Conservation (phyloP, 768 basidiomycete genomes). For the Lactarius sanguifluus region DNA sequence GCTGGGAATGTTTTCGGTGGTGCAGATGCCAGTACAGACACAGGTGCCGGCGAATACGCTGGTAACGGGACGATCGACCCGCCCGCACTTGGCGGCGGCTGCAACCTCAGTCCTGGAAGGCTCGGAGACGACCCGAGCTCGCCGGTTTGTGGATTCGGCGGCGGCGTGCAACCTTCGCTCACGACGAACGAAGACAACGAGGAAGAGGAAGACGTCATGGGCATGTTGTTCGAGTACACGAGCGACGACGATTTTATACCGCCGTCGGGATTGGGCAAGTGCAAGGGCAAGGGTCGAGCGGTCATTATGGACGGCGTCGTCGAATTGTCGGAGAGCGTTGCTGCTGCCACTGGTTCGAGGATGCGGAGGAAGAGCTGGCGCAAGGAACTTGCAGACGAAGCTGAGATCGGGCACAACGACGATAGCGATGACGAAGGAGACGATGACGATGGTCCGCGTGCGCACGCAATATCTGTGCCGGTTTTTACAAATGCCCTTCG, state of each 20-base stretch:
- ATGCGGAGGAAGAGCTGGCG: slow-evolving; percentile 19
- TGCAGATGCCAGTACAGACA: neutral
- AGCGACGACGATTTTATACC: neutral
- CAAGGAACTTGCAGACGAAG: slow-evolving; percentile 10
- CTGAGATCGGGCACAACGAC: neutral
- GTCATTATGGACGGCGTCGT: neutral
- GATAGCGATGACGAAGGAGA: neutral
- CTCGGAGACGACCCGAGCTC: neutral
- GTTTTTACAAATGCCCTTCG: neutral
- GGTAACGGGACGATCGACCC: slow-evolving; percentile 29
- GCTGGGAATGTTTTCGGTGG: neutral
- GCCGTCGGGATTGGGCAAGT: neutral
- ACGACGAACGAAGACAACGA: neutral
- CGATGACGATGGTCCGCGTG: neutral
- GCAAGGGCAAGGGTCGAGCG: neutral
- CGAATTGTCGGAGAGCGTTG: neutral
- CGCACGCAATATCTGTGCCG: neutral
- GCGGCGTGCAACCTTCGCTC: neutral
- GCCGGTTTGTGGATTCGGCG: neutral
- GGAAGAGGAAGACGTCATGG: slow-evolving; percentile 15
- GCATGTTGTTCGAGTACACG: neutral
- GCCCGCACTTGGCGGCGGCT: slow-evolving; percentile 17
- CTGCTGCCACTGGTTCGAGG: neutral
- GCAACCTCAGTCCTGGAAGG: slow-evolving; percentile 7
- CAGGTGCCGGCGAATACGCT: slow-evolving; percentile 1